Conservation (phyloP, 2,329 filamentous ascomycete species). For the Penicillium sp. region DNA sequence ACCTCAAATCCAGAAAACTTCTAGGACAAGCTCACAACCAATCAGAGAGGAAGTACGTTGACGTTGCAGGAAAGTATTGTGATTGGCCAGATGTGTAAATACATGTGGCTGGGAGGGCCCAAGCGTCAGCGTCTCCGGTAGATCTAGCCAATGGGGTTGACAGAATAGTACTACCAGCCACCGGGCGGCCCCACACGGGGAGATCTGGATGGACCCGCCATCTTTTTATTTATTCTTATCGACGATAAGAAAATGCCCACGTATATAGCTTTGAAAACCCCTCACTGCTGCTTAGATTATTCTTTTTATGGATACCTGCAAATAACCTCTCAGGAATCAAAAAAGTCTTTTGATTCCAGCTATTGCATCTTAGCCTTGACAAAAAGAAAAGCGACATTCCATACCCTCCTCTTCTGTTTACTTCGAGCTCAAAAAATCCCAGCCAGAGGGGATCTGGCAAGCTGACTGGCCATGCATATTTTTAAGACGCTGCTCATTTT, state of each 20-base stretch:
- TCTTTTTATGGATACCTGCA: too few relatives aligned
- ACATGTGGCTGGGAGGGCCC: conserved; percentile 4
- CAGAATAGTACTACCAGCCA: background rate
- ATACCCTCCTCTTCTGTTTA: background rate
- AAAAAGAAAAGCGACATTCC: background rate
- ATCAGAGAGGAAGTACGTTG: background rate
- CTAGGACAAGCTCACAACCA: background rate
- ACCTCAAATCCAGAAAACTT: background rate
- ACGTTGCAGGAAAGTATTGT: background rate
- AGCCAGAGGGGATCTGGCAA: background rate
- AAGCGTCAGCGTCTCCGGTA: background rate
- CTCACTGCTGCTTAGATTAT: too few relatives aligned
- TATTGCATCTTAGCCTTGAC: background rate
- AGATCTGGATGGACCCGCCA: conserved; percentile 6
- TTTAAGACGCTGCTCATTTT: background rate
- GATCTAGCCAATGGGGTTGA: background rate
- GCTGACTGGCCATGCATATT: background rate
- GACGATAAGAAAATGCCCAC: background rate
- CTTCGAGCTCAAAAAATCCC: background rate
- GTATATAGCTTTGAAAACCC: background rate
- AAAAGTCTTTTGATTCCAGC: background rate
- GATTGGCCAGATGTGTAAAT: background rate
- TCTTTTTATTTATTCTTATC: conserved; percentile 4
- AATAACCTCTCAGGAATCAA: background rate
- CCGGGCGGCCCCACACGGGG: background rate